These are phyloP conservation scores for Yamadazyma olivae DNA, from an alignment of 805 yeast species.

Conservation along the genomic window DNA sequence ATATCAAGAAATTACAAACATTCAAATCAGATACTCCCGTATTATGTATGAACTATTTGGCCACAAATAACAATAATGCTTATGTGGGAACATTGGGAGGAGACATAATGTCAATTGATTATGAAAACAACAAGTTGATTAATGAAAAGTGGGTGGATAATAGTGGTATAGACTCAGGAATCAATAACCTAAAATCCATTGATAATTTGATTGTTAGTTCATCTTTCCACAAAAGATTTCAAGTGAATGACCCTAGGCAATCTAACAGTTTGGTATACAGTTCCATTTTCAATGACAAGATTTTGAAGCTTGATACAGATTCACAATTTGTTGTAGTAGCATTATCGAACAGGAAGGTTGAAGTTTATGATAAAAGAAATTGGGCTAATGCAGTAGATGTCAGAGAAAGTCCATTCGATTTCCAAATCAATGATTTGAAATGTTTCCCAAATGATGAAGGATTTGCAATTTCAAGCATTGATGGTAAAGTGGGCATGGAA, in stretches of 20 bases:
- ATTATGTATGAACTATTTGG: conserved; percentile 26
- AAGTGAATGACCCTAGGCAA: conserved; percentile 41
- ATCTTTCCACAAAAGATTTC: conserved; percentile 59
- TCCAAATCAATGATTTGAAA: conserved; percentile 57
- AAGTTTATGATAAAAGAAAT: conserved; percentile 55
- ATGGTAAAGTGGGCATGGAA: conserved; percentile 78
- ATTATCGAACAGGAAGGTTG: conserved; percentile 49
- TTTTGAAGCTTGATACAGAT: conserved; percentile 60
- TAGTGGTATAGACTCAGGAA: conserved; percentile 22
- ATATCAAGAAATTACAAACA: neutral
- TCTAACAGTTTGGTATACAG: conserved; percentile 9
- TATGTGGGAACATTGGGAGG: conserved; percentile 56
- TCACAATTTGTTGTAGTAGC: conserved; percentile 48
- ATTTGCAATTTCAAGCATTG: conserved; percentile 70
- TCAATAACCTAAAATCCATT: conserved; percentile 28
- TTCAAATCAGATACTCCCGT: conserved; percentile 18
- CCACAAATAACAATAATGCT: conserved; percentile 23
- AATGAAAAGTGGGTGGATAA: conserved; percentile 13
- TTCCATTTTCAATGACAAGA: conserved; percentile 42
- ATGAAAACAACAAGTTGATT: conserved; percentile 33
- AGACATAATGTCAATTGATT: conserved; percentile 47
- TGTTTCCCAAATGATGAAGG: conserved; percentile 54
- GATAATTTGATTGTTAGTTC: conserved; percentile 45
- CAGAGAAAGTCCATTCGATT: conserved; percentile 63
- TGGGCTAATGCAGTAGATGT: conserved; percentile 42